Conservation (phyloP, 352 stramenopile species). For the Globisporangium uncinulatum region DNA sequence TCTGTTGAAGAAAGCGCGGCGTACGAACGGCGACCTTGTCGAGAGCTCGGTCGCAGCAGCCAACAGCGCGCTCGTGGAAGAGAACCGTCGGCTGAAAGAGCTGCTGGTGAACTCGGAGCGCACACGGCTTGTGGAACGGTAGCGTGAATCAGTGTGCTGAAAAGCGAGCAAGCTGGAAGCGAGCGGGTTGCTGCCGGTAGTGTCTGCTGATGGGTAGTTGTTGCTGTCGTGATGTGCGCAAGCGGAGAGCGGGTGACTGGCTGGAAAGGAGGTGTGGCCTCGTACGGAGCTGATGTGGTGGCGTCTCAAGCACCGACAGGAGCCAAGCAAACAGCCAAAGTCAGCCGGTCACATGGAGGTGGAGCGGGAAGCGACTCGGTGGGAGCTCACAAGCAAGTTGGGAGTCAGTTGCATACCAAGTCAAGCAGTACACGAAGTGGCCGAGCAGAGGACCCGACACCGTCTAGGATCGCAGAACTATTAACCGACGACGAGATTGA, state of each 20-base stretch:
- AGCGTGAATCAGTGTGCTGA: not conserved
- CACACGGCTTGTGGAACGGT: conserved; percentile 40
- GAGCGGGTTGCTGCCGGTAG: too few relatives aligned
- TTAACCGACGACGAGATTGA: not conserved
- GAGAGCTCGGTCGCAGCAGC: conserved; percentile 17
- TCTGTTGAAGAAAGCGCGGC: conserved; percentile 39
- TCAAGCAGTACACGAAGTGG: not conserved
- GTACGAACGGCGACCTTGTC: conserved; percentile 22
- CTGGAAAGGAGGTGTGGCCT: conserved; percentile 7
- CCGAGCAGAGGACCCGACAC: not conserved
- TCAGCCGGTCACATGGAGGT: not conserved
- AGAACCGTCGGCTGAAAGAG: conserved; percentile 60
- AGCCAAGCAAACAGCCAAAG: not conserved
- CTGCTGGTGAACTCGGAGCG: conserved; percentile 47
- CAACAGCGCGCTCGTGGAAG: conserved; percentile 49
- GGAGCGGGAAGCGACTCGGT: not conserved
- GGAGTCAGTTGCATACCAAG: not conserved
- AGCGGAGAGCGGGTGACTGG: conserved; percentile 13
- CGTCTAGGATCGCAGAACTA: not conserved
- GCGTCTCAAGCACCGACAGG: conserved; percentile 1
- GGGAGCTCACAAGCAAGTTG: not conserved
- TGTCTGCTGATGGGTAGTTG: not conserved
- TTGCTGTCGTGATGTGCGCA: not conserved
- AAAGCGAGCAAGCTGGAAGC: too few relatives aligned
- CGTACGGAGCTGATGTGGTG: not conserved